A percentile compares a stretch with the other conserved stretches of the same genome.
Conservation (phyloP, 192 early-diverging fungal genomes). For the Mortierella claussenii region DNA sequence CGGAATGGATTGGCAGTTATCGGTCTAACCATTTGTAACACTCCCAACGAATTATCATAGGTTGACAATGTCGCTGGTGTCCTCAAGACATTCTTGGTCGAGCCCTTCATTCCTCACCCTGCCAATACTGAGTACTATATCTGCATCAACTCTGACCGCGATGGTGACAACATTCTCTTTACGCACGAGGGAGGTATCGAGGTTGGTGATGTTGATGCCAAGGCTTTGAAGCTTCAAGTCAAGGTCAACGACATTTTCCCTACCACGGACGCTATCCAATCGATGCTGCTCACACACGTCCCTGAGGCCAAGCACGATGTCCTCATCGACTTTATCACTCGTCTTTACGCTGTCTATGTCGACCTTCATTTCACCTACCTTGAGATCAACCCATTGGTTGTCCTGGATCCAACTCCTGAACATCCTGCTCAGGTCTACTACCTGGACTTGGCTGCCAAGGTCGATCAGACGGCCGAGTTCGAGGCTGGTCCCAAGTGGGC, state of each 20-base stretch:
- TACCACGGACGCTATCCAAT: slow-evolving; percentile 68
- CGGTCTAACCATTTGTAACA: no score
- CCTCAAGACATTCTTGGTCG: slow-evolving; percentile 95
- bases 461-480: slow-evolving; percentile 98
- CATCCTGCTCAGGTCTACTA: slow-evolving; percentile 82
- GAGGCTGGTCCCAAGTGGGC: slow-evolving; percentile 98
- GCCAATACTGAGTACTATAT: slow-evolving; percentile 96
- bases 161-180: slow-evolving; percentile 96
- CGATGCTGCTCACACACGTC: slow-evolving; percentile 76
- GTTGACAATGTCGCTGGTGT: slow-evolving; percentile 86
- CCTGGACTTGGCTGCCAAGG: slow-evolving; percentile 96
- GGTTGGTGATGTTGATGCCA: slow-evolving; percentile 98
- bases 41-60: no score
- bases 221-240: slow-evolving; percentile 89
- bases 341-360: slow-evolving; percentile 94
- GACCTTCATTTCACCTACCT: slow-evolving; percentile 99
- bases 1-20: no score
- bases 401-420: slow-evolving; percentile 73
- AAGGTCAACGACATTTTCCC: slow-evolving; percentile 84
- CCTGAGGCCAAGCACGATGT: slow-evolving; percentile 74
- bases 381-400: slow-evolving; percentile 99
- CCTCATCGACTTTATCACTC: slow-evolving; percentile 91
- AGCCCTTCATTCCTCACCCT: slow-evolving; percentile 94
- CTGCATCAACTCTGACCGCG: slow-evolving; percentile 94
- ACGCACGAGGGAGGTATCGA: slow-evolving; percentile 99